Base-by-base conservation (phyloP, 768 basidiomycete species). In the Boletus eberwhitei region DNA sequence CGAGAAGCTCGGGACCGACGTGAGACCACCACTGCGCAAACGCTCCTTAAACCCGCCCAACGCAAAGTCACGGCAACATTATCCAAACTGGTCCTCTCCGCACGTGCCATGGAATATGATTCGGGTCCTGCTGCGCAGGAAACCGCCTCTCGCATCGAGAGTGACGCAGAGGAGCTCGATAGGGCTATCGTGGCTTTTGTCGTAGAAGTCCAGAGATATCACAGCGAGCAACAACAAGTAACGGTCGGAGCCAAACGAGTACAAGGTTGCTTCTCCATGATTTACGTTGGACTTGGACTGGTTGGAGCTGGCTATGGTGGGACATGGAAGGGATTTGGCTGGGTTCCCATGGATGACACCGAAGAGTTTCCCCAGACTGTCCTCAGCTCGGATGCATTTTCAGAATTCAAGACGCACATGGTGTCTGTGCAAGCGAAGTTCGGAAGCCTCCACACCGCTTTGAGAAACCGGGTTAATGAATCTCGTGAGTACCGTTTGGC, bases 81-180 rank as follows among this genome's bases (percentile, higher is more conserved):
- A 9, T 94, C 91, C 19, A 88, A 94, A 67, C 77, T 98, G 29
- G 90, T 96, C 31, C 81, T 97, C 3, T 91, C 89, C 8, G 86
- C 91, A n/a, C 87, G 96, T 46, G 93, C 94, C 0, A 86, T 91
- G 73, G 84, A 88, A 62, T 90, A 89, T 56, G 87, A 91, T 63
- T 86, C 87, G 0, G 85, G 84, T 16, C 79, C 81, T 2, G 76
- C 82, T 22, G 69, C 83, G 5, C 69, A 77, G 12, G 85, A 88
- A 56, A 87, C 86, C 14, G 76, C 84, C 1, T 80, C 77, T 59
- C 83, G 89, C 37, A 87, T 90, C 56, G 85, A 88, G 63, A 78
- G 82, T 6, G 89, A 90, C 63, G 87, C 88, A 1, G 80, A 84
- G 48, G 89, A 90, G 60, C 77, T 91, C 11, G 87, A 88, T 56